These are phyloP conservation scores for Ambrosiella beaveri DNA, from an alignment of 2,329 filamentous ascomycete species.

Conservation along the genomic window DNA sequence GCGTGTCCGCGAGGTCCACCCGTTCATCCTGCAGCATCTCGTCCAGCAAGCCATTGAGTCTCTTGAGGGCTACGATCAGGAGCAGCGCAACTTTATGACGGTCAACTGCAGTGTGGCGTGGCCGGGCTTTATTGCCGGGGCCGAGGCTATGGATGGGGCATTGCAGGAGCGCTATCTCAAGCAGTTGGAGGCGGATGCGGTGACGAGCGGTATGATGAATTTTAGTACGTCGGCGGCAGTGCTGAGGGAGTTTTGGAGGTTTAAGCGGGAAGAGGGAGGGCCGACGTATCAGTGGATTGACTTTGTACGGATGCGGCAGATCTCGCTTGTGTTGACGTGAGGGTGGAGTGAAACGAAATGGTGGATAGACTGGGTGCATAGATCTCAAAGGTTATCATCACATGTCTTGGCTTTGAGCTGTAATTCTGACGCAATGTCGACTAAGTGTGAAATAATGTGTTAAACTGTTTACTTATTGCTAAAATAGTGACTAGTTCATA, in stretches of 20 bases:
- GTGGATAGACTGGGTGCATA: no score
- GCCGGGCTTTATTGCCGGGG: constrained; percentile 12
- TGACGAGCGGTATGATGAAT: constrained; percentile 10
- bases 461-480: background rate
- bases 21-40: constrained; percentile 9
- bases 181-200: constrained; percentile 4
- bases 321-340: constrained; percentile 4
- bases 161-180: constrained; percentile 3
- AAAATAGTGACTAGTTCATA: background rate
- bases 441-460: background rate
- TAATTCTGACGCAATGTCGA: background rate
- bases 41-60: constrained; percentile 4
- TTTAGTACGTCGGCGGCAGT: constrained; percentile 4
- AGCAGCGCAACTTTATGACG: constrained; percentile 6
- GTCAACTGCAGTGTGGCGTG: constrained; percentile 11
- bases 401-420: no score
- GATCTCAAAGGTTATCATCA: no score
- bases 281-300: constrained; percentile 8
- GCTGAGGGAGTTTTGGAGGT: constrained; percentile 1
- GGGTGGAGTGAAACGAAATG: background rate
- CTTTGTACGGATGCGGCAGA: background rate
- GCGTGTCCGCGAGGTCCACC: constrained; percentile 18
- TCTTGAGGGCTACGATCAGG: constrained; percentile 8
- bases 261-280: background rate
- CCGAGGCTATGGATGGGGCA: constrained; percentile 10